Conservation (phyloP, 2,329 filamentous ascomycete genomes). For the Calonectria montana region DNA sequence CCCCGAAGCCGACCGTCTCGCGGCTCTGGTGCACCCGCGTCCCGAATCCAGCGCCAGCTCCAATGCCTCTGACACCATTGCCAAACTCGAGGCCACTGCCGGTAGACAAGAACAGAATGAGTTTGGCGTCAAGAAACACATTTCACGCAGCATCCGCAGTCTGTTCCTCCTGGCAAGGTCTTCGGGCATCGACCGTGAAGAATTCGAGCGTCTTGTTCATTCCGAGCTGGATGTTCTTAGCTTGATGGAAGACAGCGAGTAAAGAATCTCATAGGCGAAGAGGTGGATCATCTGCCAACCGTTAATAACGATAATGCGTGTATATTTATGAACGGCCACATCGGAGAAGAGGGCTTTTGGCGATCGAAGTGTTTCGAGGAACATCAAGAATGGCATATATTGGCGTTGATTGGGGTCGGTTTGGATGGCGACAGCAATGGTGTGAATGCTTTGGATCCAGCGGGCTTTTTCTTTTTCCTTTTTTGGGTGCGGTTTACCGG, state of each 20-base stretch:
- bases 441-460: slow-evolving; percentile 16
- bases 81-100: slow-evolving; percentile 68
- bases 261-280: slow-evolving; percentile 2
- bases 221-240: slow-evolving; percentile 77
- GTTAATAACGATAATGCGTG: neutral
- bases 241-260: slow-evolving; percentile 71
- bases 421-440: slow-evolving; percentile 22
- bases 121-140: slow-evolving; percentile 81
- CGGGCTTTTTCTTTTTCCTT: neutral
- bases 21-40: slow-evolving; percentile 66
- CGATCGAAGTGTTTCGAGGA: slow-evolving; percentile 13
- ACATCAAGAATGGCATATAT: slow-evolving; percentile 32
- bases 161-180: slow-evolving; percentile 77
- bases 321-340: neutral
- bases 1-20: slow-evolving; percentile 44
- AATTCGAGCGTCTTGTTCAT: slow-evolving; percentile 79
- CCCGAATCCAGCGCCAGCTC: slow-evolving; percentile 69
- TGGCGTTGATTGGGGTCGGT: slow-evolving; percentile 33
- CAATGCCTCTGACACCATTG: slow-evolving; percentile 67
- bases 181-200: slow-evolving; percentile 77
- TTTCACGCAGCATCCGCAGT: slow-evolving; percentile 81
- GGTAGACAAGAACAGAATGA: slow-evolving; percentile 72
- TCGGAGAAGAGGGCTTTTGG: neutral
- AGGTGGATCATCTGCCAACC: slow-evolving; percentile 2
- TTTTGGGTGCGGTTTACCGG: neutral